These are phyloP conservation scores for Penicillium canariense DNA, from an alignment of 495 filamentous ascomycete genomes.

Conservation along the genomic window DNA sequence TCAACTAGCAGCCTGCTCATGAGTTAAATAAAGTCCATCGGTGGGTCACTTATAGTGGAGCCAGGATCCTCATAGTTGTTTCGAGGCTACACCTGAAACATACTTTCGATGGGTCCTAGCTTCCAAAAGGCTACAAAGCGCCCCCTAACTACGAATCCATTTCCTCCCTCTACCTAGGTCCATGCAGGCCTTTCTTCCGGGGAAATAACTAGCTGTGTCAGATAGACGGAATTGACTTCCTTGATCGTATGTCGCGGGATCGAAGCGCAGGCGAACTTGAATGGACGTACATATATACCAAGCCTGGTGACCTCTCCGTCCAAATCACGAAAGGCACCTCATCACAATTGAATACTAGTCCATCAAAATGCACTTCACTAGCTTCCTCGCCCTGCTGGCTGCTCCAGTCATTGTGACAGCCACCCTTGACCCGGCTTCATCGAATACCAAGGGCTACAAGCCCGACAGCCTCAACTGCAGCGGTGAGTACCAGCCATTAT, in stretches of 20 bases:
- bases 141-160: neutral
- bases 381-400: slow-evolving; percentile 12
- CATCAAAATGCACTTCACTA: slow-evolving; percentile 24
- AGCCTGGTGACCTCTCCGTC: no score
- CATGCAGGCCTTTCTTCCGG: neutral
- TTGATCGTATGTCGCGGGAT: neutral
- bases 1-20: neutral
- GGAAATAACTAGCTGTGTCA: neutral
- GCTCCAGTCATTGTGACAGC: slow-evolving; percentile 18
- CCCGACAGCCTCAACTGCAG: slow-evolving; percentile 24
- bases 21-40: neutral
- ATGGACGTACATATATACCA: no score
- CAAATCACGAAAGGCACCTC: no score
- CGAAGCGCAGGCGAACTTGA: no score
- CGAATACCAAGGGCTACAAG: slow-evolving; percentile 35
- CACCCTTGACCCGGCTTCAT: slow-evolving; percentile 27
- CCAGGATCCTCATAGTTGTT: neutral
- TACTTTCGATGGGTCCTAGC: neutral
- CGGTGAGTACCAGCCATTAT: slow-evolving; percentile 9
- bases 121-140: neutral
- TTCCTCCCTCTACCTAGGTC: neutral
- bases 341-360: neutral
- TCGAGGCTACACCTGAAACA: neutral
- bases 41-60: neutral
- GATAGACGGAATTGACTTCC: no score